A percentile compares a stretch with the other conserved stretches of the same genome.
These are phyloP conservation scores for Spongispora temasekensis DNA, from an alignment of 1,284 basidiomycete species.

Conservation along the genomic window DNA sequence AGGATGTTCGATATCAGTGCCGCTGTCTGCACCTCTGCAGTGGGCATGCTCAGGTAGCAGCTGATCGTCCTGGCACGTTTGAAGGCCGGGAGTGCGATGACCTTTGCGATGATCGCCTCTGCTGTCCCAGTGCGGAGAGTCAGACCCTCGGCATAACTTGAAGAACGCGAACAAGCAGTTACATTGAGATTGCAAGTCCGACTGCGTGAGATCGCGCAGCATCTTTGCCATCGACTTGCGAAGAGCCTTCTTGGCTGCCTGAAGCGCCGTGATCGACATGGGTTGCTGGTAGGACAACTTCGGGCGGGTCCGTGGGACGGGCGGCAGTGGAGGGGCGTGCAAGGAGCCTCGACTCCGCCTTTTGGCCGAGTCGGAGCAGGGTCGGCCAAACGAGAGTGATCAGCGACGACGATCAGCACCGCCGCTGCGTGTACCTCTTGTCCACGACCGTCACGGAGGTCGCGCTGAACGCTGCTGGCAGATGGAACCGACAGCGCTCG, in stretches of 20 bases:
- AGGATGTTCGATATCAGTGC: slow-evolving; percentile 36
- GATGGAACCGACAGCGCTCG: slow-evolving; percentile 34
- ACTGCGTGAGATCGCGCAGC: slow-evolving; percentile 45
- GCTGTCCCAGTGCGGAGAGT: slow-evolving; percentile 43
- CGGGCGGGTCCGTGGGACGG: no score
- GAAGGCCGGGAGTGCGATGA: slow-evolving; percentile 55
- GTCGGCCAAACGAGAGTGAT: no score
- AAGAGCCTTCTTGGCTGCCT: slow-evolving; percentile 51
- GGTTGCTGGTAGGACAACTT: background rate
- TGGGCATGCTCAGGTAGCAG: slow-evolving; percentile 80
- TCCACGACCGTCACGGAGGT: slow-evolving; percentile 21
- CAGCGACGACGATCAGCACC: background rate
- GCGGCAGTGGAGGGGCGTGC: background rate
- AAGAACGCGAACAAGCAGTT: slow-evolving; percentile 7
- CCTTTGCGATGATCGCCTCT: slow-evolving; percentile 47
- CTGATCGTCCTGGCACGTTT: slow-evolving; percentile 51
- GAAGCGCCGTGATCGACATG: slow-evolving; percentile 35
- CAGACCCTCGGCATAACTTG: slow-evolving; percentile 4
- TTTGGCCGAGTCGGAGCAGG: no score
- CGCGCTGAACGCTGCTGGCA: slow-evolving; percentile 16
- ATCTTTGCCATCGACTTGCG: slow-evolving; percentile 48
- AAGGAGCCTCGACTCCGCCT: no score
- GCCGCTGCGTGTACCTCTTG: slow-evolving; percentile 10
- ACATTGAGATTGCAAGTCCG: slow-evolving; percentile 63
- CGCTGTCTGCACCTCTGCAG: slow-evolving; percentile 65